These are phyloP conservation scores for Macrophomina tecta DNA, from an alignment of 2,329 filamentous ascomycete species.

Conservation along the genomic window DNA sequence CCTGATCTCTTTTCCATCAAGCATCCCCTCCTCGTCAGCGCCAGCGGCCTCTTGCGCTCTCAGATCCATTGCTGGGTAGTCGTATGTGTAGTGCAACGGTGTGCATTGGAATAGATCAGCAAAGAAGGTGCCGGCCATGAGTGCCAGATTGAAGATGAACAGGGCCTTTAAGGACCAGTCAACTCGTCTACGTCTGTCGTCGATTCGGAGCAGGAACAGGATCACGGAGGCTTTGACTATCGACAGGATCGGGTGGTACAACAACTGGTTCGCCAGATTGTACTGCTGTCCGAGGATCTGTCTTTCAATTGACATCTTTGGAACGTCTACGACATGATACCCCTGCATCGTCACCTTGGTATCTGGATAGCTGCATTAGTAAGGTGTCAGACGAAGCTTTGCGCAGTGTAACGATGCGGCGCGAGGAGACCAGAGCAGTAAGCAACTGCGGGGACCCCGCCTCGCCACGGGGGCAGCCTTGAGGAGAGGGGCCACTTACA, in stretches of 20 bases:
- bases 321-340: conserved; percentile 41
- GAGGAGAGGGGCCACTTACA: background rate
- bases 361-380: conserved; percentile 31
- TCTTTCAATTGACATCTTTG: conserved; percentile 38
- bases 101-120: conserved; percentile 45
- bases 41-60: conserved; percentile 17
- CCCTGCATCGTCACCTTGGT: conserved; percentile 42
- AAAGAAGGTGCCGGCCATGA: conserved; percentile 42
- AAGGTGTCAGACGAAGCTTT: background rate
- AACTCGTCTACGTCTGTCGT: conserved; percentile 40
- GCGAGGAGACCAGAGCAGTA: background rate
- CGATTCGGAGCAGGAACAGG: conserved; percentile 46
- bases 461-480: background rate
- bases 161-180: conserved; percentile 40
- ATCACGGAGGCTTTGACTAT: conserved; percentile 46
- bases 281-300: conserved; percentile 39
- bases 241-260: conserved; percentile 48
- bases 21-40: conserved; percentile 35
- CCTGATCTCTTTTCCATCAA: conserved; percentile 36
- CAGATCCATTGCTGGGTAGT: conserved; percentile 36
- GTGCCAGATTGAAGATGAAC: conserved; percentile 44
- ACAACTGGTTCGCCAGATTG: conserved; percentile 45
- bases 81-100: conserved; percentile 40
- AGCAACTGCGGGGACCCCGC: background rate
- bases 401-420: background rate